Evolutionary conservation across 345 rosid species (phyloP).

Genomic region (Pistacia vera): DNA sequence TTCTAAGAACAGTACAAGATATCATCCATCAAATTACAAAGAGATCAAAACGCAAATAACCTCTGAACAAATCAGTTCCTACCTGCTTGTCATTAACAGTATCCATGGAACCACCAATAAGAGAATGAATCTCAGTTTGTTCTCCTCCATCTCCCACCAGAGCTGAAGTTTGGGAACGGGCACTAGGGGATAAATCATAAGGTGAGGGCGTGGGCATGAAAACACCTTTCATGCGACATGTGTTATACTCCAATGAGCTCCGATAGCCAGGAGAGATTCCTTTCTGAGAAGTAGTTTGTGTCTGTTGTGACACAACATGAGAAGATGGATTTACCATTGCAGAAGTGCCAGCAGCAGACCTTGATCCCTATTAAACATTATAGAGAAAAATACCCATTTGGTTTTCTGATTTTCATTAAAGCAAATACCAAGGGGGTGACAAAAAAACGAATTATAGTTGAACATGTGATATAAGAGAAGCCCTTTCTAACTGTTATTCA

Average conservation of each 20-base stretch:
- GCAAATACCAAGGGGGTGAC: slow-evolving; percentile 4
- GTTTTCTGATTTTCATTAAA: neutral
- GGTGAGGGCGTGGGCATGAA: slow-evolving; percentile 65
- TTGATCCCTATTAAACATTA: slow-evolving; percentile 61
- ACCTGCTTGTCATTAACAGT: slow-evolving; percentile 77
- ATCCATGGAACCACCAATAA: slow-evolving; percentile 51
- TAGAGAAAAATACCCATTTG: slow-evolving; percentile 17
- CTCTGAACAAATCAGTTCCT: slow-evolving; percentile 12
- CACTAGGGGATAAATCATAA: slow-evolving; percentile 54
- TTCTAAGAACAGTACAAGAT: slow-evolving; percentile 11
- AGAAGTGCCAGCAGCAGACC: slow-evolving; percentile 64
- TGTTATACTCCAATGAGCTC: slow-evolving; percentile 67
- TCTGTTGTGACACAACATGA: slow-evolving; percentile 63
- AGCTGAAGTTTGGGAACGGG: slow-evolving; percentile 53
- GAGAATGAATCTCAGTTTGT: slow-evolving; percentile 48
- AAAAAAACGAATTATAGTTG: neutral
- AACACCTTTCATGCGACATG: slow-evolving; percentile 77
- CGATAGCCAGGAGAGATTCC: slow-evolving; percentile 60
- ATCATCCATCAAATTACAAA: slow-evolving; percentile 16
- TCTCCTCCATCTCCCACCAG: slow-evolving; percentile 59
- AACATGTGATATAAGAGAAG: neutral
- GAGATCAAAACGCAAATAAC: slow-evolving; percentile 4
- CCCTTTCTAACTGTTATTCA: slow-evolving; percentile 1
- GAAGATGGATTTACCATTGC: slow-evolving; percentile 55
- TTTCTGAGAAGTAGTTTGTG: slow-evolving; percentile 59